phyloP scores from a whole-genome alignment of 2,329 filamentous ascomycete genomes.

The Falciphora oryzae region DNA sequence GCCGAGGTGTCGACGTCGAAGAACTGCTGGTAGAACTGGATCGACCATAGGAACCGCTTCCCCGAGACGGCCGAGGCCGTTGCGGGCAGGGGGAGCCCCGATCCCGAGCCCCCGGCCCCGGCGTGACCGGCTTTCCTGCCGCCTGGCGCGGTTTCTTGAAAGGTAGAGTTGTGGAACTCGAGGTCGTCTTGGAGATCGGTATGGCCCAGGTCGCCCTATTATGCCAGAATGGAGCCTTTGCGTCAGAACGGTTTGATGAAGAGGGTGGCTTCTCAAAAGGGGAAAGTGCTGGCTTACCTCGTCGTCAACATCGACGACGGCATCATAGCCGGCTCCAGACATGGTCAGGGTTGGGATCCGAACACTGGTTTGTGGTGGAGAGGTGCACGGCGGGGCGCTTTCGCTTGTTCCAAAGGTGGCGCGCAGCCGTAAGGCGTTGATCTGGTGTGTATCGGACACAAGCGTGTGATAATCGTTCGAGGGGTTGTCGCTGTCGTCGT shows the following conservation, averaged over 20 bases:
- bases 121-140: slow-evolving; percentile 42
- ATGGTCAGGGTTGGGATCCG: slow-evolving; percentile 39
- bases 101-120: slow-evolving; percentile 33
- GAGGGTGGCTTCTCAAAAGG: neutral
- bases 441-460: neutral
- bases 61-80: slow-evolving; percentile 44
- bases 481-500: neutral
- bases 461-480: neutral
- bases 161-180: slow-evolving; percentile 94
- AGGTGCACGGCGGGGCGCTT: neutral
- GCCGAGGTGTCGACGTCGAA: slow-evolving; percentile 96
- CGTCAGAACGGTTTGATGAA: neutral
- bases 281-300: slow-evolving; percentile 54
- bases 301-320: slow-evolving; percentile 94
- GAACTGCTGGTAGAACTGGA: slow-evolving; percentile 94
- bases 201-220: slow-evolving; percentile 89
- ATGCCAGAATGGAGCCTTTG: slow-evolving; percentile 3
- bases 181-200: slow-evolving; percentile 98
- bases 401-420: neutral
- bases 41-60: slow-evolving; percentile 88
- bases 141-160: slow-evolving; percentile 53
- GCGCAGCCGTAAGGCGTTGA: neutral
- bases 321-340: slow-evolving; percentile 89
- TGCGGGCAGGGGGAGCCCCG: slow-evolving; percentile 49
- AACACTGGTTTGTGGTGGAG: slow-evolving; percentile 9